Base-by-base conservation (phyloP, 2,329 filamentous ascomycete species). In the Xylariaceae sp. region DNA sequence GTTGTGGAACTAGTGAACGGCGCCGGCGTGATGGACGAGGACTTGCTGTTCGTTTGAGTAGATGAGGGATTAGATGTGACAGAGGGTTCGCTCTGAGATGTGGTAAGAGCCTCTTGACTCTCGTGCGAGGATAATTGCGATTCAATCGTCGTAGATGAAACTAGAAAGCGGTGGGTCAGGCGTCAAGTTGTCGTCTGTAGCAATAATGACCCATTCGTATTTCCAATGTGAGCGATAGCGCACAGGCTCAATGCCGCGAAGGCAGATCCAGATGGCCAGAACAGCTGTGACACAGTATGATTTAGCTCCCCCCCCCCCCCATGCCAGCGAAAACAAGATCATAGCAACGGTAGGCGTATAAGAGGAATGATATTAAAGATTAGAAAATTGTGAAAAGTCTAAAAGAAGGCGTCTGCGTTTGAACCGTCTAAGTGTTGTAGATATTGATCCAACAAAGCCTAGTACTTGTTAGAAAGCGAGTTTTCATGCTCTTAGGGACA, bases 401-500 rank as follows among this genome's bases (percentile, higher is more conserved):
- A n/a, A n/a, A n/a, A n/a, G n/a, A n/a, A n/a, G n/a, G n/a, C n/a
- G n/a, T n/a, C n/a, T n/a, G n/a, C 33, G 16, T 28, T 48, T 19
- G 33, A 11, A 5, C 47, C 36, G 28, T 50, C 47, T 6, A 50
- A 24, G 36, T 41, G 23, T 23, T 50, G 47, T 23, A 50, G 14
- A 41, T 50, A 50, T 5, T 50, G 47, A 19, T 50, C 47, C 7
- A 50, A 14, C 12, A 50, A 41, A 24, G 36, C 47, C 47, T 50
- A 14, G 4, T 21, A 16, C 6, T 41, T 24, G 36, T 50, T 33
- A 41, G 36, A 40, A 41, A 12, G 5, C 11, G 5, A 36, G 16
- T 17, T 17, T n/a, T 11, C 33, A 36, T 17, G 3, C 4, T 17
- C 36, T 12, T 21, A 14, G 4, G 3, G 11, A 33, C 12, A 29